Evolutionary conservation across 2,329 filamentous ascomycete species (phyloP).

Genomic region (Ophiostoma populinum): DNA sequence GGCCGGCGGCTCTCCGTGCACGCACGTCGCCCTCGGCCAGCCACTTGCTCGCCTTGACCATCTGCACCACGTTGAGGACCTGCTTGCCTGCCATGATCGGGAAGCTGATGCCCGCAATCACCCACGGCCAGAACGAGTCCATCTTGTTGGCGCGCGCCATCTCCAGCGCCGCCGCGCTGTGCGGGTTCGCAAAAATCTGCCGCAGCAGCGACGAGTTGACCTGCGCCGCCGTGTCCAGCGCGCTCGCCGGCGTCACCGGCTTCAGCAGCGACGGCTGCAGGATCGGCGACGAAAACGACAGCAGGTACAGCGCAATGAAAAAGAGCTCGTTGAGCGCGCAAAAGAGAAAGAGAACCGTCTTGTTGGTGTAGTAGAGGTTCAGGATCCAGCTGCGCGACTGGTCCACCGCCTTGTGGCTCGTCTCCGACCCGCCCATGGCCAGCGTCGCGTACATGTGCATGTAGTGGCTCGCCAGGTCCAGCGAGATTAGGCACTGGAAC

Average conservation of each 20-base stretch:
- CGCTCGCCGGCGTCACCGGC: slow-evolving; percentile 31
- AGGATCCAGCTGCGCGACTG: slow-evolving; percentile 74
- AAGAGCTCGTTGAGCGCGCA: slow-evolving; percentile 89
- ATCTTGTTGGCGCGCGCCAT: slow-evolving; percentile 89
- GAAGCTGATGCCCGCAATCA: slow-evolving; percentile 62
- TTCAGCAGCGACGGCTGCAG: slow-evolving; percentile 71
- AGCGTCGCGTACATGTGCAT: slow-evolving; percentile 98
- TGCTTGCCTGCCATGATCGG: slow-evolving; percentile 89
- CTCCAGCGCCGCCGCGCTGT: slow-evolving; percentile 84
- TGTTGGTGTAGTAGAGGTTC: slow-evolving; percentile 95
- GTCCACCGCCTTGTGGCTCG: slow-evolving; percentile 86
- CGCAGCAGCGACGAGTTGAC: slow-evolving; percentile 52
- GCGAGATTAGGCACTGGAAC: slow-evolving; percentile 81
- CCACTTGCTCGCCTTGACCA: slow-evolving; percentile 84
- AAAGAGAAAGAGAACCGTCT: slow-evolving; percentile 80
- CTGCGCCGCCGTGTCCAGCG: slow-evolving; percentile 41
- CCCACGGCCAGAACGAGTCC: slow-evolving; percentile 44
- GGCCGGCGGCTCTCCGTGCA: slow-evolving; percentile 37
- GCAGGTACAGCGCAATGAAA: slow-evolving; percentile 94
- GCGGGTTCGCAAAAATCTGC: slow-evolving; percentile 71
- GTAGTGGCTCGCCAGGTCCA: slow-evolving; percentile 93
- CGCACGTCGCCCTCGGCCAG: slow-evolving; percentile 79
- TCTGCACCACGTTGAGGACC: slow-evolving; percentile 81
- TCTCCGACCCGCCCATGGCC: slow-evolving; percentile 65
- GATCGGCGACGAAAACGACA: slow-evolving; percentile 85